A percentile compares a stretch with the other conserved stretches of the same genome.
These are phyloP conservation scores for Durio zibethinus DNA, from an alignment of 345 rosid genomes.

Conservation along the genomic window DNA sequence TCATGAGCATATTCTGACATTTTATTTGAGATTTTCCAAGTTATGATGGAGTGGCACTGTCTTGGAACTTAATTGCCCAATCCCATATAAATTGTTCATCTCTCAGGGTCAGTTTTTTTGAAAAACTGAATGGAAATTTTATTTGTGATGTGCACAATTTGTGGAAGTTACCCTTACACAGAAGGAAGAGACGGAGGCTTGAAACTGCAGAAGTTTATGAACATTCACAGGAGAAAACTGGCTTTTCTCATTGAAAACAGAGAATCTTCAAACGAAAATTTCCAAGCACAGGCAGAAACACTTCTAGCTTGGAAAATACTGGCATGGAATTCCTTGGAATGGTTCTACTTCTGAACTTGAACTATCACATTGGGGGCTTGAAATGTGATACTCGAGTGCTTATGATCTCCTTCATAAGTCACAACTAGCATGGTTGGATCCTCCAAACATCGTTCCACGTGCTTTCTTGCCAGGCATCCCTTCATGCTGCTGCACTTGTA, in stretches of 20 bases:
- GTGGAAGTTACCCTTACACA: not conserved
- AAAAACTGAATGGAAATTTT: no score
- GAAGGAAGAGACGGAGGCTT: not conserved
- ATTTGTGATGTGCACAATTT: no score
- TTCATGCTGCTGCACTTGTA: slow-evolving; percentile 38
- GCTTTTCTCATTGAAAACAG: not conserved
- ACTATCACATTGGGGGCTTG: not conserved
- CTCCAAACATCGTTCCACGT: slow-evolving; percentile 34
- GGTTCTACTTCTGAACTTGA: not conserved
- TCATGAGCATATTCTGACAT: no score
- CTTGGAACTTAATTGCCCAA: no score
- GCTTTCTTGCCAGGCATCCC: slow-evolving; percentile 42
- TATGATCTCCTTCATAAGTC: slow-evolving; percentile 40
- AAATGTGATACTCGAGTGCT: slow-evolving; percentile 17
- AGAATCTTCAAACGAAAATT: not conserved
- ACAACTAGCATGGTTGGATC: slow-evolving; percentile 39
- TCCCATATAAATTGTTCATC: no score
- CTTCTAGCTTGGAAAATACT: not conserved
- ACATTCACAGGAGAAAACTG: not conserved
- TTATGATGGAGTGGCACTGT: no score
- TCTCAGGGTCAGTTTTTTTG: no score
- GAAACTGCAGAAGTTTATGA: not conserved
- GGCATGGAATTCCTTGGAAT: not conserved
- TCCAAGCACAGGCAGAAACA: not conserved
- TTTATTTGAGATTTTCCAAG: no score